phyloP scores from a whole-genome alignment of 352 stramenopile species.

The Phytophthora pinifolia region DNA sequence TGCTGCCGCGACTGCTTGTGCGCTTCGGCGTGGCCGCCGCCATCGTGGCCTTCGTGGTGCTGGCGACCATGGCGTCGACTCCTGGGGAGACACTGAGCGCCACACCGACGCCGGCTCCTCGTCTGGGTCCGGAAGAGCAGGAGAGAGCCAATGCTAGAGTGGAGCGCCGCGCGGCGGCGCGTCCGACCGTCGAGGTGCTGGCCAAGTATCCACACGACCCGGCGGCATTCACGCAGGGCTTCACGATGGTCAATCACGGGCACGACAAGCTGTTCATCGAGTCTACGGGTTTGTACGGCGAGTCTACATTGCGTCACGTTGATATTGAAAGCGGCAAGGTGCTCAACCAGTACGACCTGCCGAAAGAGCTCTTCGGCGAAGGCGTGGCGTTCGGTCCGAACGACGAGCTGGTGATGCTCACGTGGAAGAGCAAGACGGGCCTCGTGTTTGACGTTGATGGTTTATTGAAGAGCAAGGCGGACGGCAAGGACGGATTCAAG shows the following conservation, averaged over 20 bases:
- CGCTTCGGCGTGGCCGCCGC: conserved; percentile 30
- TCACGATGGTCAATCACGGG: conserved; percentile 56
- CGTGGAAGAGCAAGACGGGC: conserved; percentile 87
- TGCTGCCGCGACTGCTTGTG: conserved; percentile 38
- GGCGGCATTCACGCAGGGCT: conserved; percentile 85
- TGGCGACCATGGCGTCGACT: conserved; percentile 14
- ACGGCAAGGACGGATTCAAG: conserved; percentile 19
- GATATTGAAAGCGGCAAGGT: conserved; percentile 86
- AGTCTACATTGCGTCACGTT: conserved; percentile 87
- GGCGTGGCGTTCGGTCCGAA: conserved; percentile 81
- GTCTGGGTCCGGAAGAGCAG: conserved; percentile 15
- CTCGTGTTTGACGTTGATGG: conserved; percentile 82
- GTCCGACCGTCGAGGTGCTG: conserved; percentile 58
- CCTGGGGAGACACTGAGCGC: conserved; percentile 1
- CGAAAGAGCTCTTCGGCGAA: conserved; percentile 87
- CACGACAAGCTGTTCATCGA: conserved; percentile 88
- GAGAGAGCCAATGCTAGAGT: conserved; percentile 17
- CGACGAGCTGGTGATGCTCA: conserved; percentile 89
- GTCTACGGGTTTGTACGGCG: conserved; percentile 88
- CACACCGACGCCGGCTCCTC: conserved; percentile 5
- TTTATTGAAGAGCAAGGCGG: conserved; percentile 19
- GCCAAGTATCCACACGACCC: conserved; percentile 79
- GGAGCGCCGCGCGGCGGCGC: conserved; percentile 6
- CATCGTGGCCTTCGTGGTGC: conserved; percentile 28
- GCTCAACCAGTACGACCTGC: conserved; percentile 58